Base-by-base conservation (phyloP, 768 basidiomycete species). In the Cystofilobasidium ferigula region DNA sequence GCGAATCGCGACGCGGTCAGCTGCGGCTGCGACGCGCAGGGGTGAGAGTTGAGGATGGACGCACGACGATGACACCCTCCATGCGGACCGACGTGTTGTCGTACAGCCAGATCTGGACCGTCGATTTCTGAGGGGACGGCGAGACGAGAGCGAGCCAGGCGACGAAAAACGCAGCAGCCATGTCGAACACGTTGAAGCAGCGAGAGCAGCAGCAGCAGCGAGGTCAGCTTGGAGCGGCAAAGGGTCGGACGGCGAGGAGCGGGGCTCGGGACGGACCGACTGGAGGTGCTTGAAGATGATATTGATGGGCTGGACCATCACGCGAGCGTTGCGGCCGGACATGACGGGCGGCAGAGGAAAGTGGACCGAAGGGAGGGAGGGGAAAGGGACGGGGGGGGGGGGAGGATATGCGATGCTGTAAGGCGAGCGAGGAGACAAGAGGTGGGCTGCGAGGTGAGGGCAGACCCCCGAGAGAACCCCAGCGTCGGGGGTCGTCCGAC, bases 281-380 rank as follows among this genome's bases (percentile, higher is more conserved):
- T 94, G 92, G 35, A 95, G 81, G 78, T 94, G 89, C 85, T 94
- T 93, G 82, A 95, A 95, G 78, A 95, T 95, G 69, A 94, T 88
- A 80, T 94, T 94, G 85, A 95, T 95, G 85, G 92, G 92, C 79
- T 97, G 94, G 69, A 97, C 94, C 90, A 97, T 91, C 82, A 97
- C 93, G 75, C 91, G 88, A 75, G 91, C 87, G 75, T 90, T 89
- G 73, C 91, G 87, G 72, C 84, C 85, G 38, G 88, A 90, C 92
- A 97, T 97, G 76, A 73, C 84, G 78, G 42, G 47, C 47, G n/a
- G n/a, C n/a, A n/a, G n/a, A n/a, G n/a, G n/a, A n/a, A n/a, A n/a
- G n/a, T n/a, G n/a, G n/a, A n/a, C n/a, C n/a, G n/a, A 36, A 54
- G 65, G 53, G 42, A 18, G 24, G 48, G 38, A 62, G 24, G 38